Evolutionary conservation across 2,329 filamentous ascomycete genomes (phyloP), one percentile per base, ranked within the genome.

Genomic region (Fusarium piperis): DNA sequence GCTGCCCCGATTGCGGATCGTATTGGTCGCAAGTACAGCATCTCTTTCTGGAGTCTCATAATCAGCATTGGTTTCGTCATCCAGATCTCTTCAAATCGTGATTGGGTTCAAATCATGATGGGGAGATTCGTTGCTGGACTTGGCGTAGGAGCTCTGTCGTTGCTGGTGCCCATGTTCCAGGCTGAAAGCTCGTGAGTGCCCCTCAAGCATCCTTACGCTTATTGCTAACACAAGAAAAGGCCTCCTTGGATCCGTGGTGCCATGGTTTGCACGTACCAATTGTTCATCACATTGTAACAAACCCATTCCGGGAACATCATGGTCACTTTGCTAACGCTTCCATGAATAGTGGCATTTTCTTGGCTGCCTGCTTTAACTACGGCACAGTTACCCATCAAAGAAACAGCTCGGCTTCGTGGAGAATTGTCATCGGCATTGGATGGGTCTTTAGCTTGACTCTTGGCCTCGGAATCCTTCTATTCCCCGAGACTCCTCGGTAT

Each of bases 101-200:
- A 81, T 10, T 93, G 91, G 91, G 88, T 88, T 52, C 91, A 93
- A 74, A 83, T 92, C 64, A 90, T 90, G 71, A 82, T 91, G 51
- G 91, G 91, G 15, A 84, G 92, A 61, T 87, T 89, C 73, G 84
- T 92, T 16, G 88, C 90, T 15, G 92, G 91, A 58, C 82, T 93
- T 2, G 91, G 91, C 15, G 90, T 94, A 44, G 92, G 92, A 61
- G 88, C 87, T 0, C 79, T 93, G 2, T 90, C 87, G 11, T 86
- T 92, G 6, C 80, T 90, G 13, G 90, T 91, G 0, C 90, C 90
- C n/a, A 91, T 93, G 89, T 93, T 92, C 77, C 90, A 93, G 75
- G 88, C 88, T n/a, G 92, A 94, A 80, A 91, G 87, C 7, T 88
- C 89, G 7, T 59, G n/a, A 23, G 57, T 51, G 4, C 1, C 6